phyloP scores from a whole-genome alignment of 345 rosid species.

The Lagerstroemia speciosa region DNA sequence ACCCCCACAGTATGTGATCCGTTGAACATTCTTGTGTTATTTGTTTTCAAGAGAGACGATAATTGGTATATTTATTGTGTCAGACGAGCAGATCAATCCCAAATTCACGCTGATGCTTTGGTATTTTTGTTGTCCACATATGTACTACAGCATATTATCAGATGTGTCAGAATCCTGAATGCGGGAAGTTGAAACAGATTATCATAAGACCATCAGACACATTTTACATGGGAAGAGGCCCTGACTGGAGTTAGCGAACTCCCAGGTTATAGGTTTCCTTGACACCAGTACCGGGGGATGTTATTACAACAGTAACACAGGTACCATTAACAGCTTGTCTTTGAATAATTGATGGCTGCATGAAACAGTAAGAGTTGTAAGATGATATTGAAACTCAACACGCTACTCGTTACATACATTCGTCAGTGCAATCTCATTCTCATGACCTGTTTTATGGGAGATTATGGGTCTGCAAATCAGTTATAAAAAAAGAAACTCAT shows the following conservation, averaged over 20 bases:
- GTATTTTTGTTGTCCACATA: slow-evolving; percentile 82
- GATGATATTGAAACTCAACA: slow-evolving; percentile 50
- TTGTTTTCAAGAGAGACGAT: slow-evolving; percentile 17
- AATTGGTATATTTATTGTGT: slow-evolving; percentile 7
- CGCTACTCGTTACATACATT: no score
- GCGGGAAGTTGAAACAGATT: slow-evolving; percentile 44
- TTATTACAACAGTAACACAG: slow-evolving; percentile 31
- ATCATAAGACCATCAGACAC: not conserved
- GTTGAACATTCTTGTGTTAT: slow-evolving; percentile 13
- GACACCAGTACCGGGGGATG: slow-evolving; percentile 53
- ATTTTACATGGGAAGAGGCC: slow-evolving; percentile 8
- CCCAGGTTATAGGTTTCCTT: slow-evolving; percentile 77
- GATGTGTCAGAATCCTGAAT: slow-evolving; percentile 95
- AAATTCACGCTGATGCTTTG: slow-evolving; percentile 27
- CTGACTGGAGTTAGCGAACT: slow-evolving; percentile 8
- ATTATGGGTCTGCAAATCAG: no score
- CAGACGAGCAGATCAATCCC: slow-evolving; percentile 13
- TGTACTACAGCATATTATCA: slow-evolving; percentile 71
- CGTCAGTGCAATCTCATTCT: no score
- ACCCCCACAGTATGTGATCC: slow-evolving; percentile 66
- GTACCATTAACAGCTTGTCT: slow-evolving; percentile 25
- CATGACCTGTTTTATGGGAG: no score
- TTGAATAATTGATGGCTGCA: slow-evolving; percentile 85
- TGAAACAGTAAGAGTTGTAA: slow-evolving; percentile 70
- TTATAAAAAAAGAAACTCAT: no score